A percentile compares a stretch with the other conserved stretches of the same genome.
These are phyloP conservation scores for Inosperma sp. DNA, from an alignment of 768 basidiomycete genomes.

Conservation along the genomic window DNA sequence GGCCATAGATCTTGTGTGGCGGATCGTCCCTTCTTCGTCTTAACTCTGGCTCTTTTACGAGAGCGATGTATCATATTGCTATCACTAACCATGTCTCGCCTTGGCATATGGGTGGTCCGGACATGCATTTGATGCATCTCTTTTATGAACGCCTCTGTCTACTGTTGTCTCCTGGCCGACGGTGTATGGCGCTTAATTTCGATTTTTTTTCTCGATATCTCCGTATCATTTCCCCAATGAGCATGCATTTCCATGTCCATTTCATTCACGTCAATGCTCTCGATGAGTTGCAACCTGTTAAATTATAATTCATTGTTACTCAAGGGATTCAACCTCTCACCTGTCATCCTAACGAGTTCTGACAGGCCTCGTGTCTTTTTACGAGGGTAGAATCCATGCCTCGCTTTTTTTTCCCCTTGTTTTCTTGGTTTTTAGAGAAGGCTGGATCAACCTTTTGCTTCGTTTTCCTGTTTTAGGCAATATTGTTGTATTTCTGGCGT, in stretches of 20 bases:
- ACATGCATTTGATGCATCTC: no score
- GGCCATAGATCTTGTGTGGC: no score
- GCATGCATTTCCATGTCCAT: background rate
- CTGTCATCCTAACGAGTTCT: slow-evolving; percentile 2
- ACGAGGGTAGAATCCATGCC: background rate
- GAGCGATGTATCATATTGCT: no score
- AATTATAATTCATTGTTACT: slow-evolving; percentile 2
- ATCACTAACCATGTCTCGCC: no score
- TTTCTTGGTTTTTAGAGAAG: background rate
- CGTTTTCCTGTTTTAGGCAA: background rate
- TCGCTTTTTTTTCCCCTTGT: background rate
- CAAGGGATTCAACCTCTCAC: background rate
- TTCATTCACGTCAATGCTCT: background rate
- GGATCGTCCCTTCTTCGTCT: no score
- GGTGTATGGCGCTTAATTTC: no score
- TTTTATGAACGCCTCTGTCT: no score
- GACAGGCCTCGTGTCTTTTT: slow-evolving; percentile 9
- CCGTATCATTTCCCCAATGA: background rate
- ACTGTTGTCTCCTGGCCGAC: background rate
- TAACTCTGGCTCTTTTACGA: no score
- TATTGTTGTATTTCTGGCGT: background rate
- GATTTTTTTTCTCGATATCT: no score
- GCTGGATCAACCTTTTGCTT: background rate
- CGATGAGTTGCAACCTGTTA: background rate
- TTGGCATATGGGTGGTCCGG: no score